These are phyloP conservation scores for Talaromyces pinophilus DNA, from an alignment of 2,329 filamentous ascomycete genomes.

Conservation along the genomic window DNA sequence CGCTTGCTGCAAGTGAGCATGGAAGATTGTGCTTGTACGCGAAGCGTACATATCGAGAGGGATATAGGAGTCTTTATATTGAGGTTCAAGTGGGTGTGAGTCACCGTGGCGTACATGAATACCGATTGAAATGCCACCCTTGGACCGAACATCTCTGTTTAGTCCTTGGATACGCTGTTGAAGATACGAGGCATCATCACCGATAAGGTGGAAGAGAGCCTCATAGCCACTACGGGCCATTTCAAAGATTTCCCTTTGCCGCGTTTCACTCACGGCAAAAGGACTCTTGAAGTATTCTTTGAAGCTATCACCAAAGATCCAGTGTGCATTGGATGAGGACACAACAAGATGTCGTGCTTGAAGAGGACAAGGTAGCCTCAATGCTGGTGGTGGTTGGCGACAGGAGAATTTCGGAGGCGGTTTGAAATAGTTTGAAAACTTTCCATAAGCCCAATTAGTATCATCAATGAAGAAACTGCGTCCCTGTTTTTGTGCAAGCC, in stretches of 20 bases:
- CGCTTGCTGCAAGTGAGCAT: constrained; percentile 29
- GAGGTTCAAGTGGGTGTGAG: constrained; percentile 71
- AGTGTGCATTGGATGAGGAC: constrained; percentile 65
- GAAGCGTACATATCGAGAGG: constrained; percentile 69
- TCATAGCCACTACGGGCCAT: constrained; percentile 71
- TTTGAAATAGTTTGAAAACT: constrained; percentile 71
- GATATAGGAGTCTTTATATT: constrained; percentile 76
- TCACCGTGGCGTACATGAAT: constrained; percentile 81
- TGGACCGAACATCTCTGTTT: constrained; percentile 43
- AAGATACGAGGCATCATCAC: constrained; percentile 67
- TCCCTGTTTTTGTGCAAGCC: constrained; percentile 71
- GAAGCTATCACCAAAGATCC: constrained; percentile 64
- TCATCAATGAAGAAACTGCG: constrained; percentile 84
- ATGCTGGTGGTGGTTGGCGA: constrained; percentile 68
- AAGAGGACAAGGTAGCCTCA: constrained; percentile 78
- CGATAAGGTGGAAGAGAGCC: constrained; percentile 68
- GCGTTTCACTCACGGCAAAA: constrained; percentile 52
- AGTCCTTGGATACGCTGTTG: constrained; percentile 60
- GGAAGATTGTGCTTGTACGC: constrained; percentile 58
- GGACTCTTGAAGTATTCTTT: constrained; percentile 55
- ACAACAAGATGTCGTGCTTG: constrained; percentile 74
- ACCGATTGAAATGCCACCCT: constrained; percentile 62
- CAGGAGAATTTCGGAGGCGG: constrained; percentile 66
- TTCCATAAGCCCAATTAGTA: constrained; percentile 77
- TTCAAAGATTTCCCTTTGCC: constrained; percentile 64